Evolutionary conservation across 2,329 filamentous ascomycete species (phyloP), one percentile per base, ranked within the genome.

Genomic region (Aureobasidium sp.): DNA sequence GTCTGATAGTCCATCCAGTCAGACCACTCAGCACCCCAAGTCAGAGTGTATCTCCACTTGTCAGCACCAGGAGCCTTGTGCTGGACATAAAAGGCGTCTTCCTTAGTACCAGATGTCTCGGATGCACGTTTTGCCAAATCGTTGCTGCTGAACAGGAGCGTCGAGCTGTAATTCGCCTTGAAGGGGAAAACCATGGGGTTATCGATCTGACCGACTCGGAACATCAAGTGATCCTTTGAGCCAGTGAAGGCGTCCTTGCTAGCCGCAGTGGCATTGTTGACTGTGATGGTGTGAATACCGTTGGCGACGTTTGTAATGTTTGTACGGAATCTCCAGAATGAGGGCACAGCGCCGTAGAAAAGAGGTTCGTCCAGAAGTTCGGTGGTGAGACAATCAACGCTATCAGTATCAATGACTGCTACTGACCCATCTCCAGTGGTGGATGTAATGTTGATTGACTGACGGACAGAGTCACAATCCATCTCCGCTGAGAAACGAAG

Each of bases 31-130:
- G 79, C 81, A 14, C 81, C 84, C 77, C 81, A 88, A 62, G 84
- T 84, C 37, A 81, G 79, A 21, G 82, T 83, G 68, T 85, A 87
- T 16, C 85, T 81, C 74, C 81, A 87, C 66, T 80, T 79, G 67
- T 84, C 81, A 7, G 85, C 85, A 29, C 85, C 85, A 13, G 82
- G 73, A 6, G 85, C 85, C 59, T 78, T 78, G 66, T 87, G 85
- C 27, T 78, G 74, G 61, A 87, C 73, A 53, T 76, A 80, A 47
- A 81, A 75, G 47, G 68, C 73, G 29, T 47, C 49, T 25, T 55
- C 50, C 25, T 36, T 3, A 16, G 44, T 59, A 11, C 57, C 57
- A 14, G 45, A 49, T 14, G 44, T 45, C 30, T 58, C 45, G 9
- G 51, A 42, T n/a, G 51, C 61, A 21, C 61, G 61, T 5, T 63